Evolutionary conservation across 1,284 basidiomycete species (phyloP).

Genomic region (Puccinia horiana): DNA sequence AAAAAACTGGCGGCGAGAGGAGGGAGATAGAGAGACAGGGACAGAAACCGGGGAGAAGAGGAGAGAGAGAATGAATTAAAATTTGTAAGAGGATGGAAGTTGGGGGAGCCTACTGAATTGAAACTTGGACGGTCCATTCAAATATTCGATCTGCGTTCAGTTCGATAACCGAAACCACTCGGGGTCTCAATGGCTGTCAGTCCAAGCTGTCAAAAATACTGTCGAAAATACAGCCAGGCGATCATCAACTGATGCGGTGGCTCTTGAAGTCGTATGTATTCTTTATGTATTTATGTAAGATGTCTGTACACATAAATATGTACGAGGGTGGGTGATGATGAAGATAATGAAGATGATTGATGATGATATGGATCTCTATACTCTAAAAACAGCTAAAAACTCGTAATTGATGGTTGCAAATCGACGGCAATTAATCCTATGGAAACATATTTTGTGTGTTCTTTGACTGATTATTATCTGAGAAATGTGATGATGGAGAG

Average conservation of each 20-base stretch:
- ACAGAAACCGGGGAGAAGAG: constrained; percentile 37
- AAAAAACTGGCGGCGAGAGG: constrained; percentile 11
- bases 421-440: constrained; percentile 1
- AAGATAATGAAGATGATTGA: constrained; percentile 6
- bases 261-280: not conserved
- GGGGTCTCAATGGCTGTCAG: not conserved
- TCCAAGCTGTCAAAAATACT: constrained; percentile 15
- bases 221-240: constrained; percentile 30
- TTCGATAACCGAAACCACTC: constrained; percentile 27
- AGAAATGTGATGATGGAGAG: constrained; percentile 17
- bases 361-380: not conserved
- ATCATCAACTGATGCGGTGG: constrained; percentile 41
- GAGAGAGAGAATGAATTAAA: constrained; percentile 39
- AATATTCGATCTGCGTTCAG: constrained; percentile 42
- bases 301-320: not conserved
- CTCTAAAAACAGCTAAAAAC: not conserved
- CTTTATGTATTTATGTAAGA: not conserved
- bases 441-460: constrained; percentile 2
- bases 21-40: constrained; percentile 36
- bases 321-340: constrained; percentile 12
- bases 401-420: not conserved
- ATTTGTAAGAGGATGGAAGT: constrained; percentile 44
- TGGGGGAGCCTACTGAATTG: constrained; percentile 36
- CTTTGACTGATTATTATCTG: not conserved
- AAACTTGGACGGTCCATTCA: constrained; percentile 30